These are phyloP conservation scores for Tricholoma hemisulphureum DNA, from an alignment of 768 basidiomycete species.

Conservation along the genomic window DNA sequence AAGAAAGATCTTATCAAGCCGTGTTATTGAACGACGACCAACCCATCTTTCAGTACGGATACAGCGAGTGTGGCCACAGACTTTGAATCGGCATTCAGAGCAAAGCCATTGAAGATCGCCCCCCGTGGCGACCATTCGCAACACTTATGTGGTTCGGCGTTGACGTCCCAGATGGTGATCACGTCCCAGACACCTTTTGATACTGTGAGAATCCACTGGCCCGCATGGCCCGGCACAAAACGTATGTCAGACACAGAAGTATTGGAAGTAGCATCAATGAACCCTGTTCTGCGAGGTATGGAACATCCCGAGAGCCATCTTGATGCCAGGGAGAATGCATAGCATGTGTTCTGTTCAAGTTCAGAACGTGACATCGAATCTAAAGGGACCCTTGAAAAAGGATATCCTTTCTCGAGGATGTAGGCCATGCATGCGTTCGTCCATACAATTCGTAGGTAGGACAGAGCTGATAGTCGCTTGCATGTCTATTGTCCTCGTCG, in stretches of 20 bases:
- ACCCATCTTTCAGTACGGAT: slow-evolving; percentile 48
- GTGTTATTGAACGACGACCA: slow-evolving; percentile 20
- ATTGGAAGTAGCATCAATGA: slow-evolving; percentile 34
- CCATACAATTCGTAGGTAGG: slow-evolving; percentile 56
- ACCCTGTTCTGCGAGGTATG: slow-evolving; percentile 12
- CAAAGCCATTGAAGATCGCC: slow-evolving; percentile 50
- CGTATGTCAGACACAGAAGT: slow-evolving; percentile 51
- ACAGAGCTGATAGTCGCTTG: slow-evolving; percentile 43
- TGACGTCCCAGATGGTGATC: slow-evolving; percentile 50
- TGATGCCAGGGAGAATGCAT: slow-evolving; percentile 45
- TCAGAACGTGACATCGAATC: slow-evolving; percentile 36
- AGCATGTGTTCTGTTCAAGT: slow-evolving; percentile 45
- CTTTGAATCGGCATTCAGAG: slow-evolving; percentile 44
- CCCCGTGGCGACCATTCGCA: slow-evolving; percentile 56
- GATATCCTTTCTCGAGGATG: slow-evolving; percentile 46
- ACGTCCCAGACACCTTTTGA: slow-evolving; percentile 63
- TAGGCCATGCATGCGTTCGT: slow-evolving; percentile 43
- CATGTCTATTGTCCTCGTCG: slow-evolving; percentile 41
- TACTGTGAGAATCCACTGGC: slow-evolving; percentile 48
- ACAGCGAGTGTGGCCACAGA: slow-evolving; percentile 52
- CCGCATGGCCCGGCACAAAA: slow-evolving; percentile 47
- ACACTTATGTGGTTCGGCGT: slow-evolving; percentile 25
- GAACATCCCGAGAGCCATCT: slow-evolving; percentile 41
- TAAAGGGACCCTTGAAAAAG: slow-evolving; percentile 45
- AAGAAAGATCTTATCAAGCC: slow-evolving; percentile 15